Percentiles rank a stretch among this genome's conserved stretches.
Evolutionary conservation across 768 basidiomycete genomes (phyloP).

Genomic region (Mycena venus): DNA sequence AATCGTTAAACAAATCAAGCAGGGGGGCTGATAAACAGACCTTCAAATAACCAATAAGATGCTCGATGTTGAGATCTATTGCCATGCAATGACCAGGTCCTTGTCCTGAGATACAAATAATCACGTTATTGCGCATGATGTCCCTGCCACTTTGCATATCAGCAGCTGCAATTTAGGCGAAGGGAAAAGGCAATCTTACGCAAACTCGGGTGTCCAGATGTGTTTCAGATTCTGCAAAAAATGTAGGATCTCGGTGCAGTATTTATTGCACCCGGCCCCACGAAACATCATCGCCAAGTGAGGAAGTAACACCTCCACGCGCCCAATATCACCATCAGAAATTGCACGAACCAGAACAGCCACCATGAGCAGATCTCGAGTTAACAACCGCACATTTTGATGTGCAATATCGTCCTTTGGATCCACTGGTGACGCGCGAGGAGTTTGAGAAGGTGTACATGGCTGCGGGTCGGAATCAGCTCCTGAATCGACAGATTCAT

Average conservation of each 20-base stretch:
- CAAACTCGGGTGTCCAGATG: slow-evolving; percentile 46
- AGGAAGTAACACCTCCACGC: slow-evolving; percentile 45
- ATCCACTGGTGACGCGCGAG: too few species aligned
- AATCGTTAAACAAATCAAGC: too few species aligned
- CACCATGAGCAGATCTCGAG: slow-evolving; percentile 31
- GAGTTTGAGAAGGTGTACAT: too few species aligned
- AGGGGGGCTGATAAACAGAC: too few species aligned
- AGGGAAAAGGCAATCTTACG: slow-evolving; percentile 44
- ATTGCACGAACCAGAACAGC: slow-evolving; percentile 21
- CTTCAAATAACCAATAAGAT: slow-evolving; percentile 50
- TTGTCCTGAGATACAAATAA: slow-evolving; percentile 47
- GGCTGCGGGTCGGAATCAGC: too few species aligned
- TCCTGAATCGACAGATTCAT: too few species aligned
- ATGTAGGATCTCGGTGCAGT: slow-evolving; percentile 46
- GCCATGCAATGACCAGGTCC: slow-evolving; percentile 48
- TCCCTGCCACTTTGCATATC: slow-evolving; percentile 50
- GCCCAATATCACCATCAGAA: slow-evolving; percentile 12
- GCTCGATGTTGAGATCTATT: slow-evolving; percentile 54
- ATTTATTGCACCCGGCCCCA: slow-evolving; percentile 44
- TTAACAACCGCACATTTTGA: slow-evolving; percentile 30
- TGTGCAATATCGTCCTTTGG: slow-evolving; percentile 13
- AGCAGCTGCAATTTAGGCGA: slow-evolving; percentile 37
- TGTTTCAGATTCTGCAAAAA: slow-evolving; percentile 44
- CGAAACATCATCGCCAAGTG: slow-evolving; percentile 44
- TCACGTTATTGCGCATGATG: slow-evolving; percentile 52